phyloP scores from a whole-genome alignment of 2,329 filamentous ascomycete species.

The Fusarium piperis region DNA sequence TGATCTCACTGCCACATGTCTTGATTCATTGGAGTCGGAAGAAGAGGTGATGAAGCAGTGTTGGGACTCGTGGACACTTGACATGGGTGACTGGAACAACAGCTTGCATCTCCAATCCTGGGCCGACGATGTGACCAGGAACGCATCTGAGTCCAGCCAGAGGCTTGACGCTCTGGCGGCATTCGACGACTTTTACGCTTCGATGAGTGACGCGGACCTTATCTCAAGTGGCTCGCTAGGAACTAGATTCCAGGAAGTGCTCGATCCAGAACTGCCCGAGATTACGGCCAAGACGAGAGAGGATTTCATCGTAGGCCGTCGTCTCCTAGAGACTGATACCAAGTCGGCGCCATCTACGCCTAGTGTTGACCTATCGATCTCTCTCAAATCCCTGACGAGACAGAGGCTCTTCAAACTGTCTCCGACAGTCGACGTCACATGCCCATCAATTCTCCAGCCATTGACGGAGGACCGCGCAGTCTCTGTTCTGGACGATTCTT shows the following conservation, averaged over 20 bases:
- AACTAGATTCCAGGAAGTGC: slow-evolving; percentile 53
- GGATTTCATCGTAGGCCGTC: slow-evolving; percentile 61
- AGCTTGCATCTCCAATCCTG: slow-evolving; percentile 52
- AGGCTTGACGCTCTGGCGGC: slow-evolving; percentile 55
- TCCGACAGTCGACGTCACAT: neutral
- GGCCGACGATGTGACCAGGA: slow-evolving; percentile 43
- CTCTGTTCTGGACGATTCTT: slow-evolving; percentile 51
- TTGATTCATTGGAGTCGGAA: slow-evolving; percentile 56
- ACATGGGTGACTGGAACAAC: slow-evolving; percentile 66
- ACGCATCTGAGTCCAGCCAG: slow-evolving; percentile 23
- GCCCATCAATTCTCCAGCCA: slow-evolving; percentile 29
- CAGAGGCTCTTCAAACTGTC: slow-evolving; percentile 23
- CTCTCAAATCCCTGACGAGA: slow-evolving; percentile 45
- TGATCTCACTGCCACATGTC: slow-evolving; percentile 59
- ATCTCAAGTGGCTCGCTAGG: slow-evolving; percentile 62
- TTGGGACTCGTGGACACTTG: slow-evolving; percentile 75
- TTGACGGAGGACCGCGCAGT: slow-evolving; percentile 49
- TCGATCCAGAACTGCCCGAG: slow-evolving; percentile 72
- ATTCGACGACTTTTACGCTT: slow-evolving; percentile 65
- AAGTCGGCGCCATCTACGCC: slow-evolving; percentile 43
- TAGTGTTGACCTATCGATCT: slow-evolving; percentile 41
- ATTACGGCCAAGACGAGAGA: slow-evolving; percentile 59
- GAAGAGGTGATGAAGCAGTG: slow-evolving; percentile 72
- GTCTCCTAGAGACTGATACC: slow-evolving; percentile 58
- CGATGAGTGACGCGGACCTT: slow-evolving; percentile 73